Base-by-base conservation (phyloP, 1,284 basidiomycete genomes). In the Apiotrichum laibachii region DNA sequence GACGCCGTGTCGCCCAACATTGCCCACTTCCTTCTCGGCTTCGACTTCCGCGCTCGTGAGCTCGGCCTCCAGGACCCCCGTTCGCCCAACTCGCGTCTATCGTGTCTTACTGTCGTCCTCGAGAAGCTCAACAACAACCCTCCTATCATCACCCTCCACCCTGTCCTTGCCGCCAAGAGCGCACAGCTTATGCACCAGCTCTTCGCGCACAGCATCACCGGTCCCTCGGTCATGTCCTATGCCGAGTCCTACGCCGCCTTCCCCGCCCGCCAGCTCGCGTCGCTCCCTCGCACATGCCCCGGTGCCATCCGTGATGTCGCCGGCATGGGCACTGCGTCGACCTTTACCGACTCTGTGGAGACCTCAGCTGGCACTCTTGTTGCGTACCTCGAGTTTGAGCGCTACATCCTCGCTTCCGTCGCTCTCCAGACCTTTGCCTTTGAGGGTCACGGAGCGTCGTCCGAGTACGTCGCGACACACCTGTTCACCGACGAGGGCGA, bases 361-460 rank as follows among this genome's bases (percentile, higher is more conserved):
- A 91, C 92, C 1, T 89, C 88, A 1, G 86, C 89, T 19, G 80
- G 86, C 3, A 83, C 85, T 0, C 79, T 96, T 19, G 84, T 86
- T 42, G 84, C 92, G 0, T 93, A 90, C 81, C 81, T 98, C 26
- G 86, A 88, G 42, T 82, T 90, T 53, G 87, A 91, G 46, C 88
- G 91, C 1, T 90, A 87, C 78, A 85, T 98, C 26, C 84, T 98
- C 58, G 88, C 95, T 62, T 84, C 90, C 26, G 86, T 88, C 9
- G 91, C 94, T 0, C 82, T 99, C 31, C 96, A 99, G 72, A 80
- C 97, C 15, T 94, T 95, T 65, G 84, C 90, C 18, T 83, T 95
- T 55, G 88, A 89, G 6, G 87, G 85, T 67, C 88, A 87, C 66
- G 86, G 86, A 0, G 88, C 89, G 66, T 85, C 85, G 0, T 85